Evolutionary conservation across 345 rosid species (phyloP).

Genomic region (Brassica carinata): DNA sequence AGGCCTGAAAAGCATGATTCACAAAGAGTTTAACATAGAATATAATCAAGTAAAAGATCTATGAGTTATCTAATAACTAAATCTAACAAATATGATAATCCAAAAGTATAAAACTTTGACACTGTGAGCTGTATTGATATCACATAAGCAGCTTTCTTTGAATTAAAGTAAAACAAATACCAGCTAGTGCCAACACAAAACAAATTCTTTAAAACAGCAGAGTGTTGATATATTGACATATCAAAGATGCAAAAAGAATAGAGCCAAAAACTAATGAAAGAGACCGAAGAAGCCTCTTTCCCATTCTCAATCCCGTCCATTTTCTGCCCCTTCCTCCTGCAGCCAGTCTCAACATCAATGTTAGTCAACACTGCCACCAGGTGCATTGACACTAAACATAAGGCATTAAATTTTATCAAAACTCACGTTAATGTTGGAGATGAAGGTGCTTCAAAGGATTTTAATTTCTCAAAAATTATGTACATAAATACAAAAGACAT

Average conservation of each 20-base stretch:
- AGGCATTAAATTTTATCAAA: background rate
- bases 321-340: slow-evolving; percentile 95
- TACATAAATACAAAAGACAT: slow-evolving; percentile 88
- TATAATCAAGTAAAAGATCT: background rate
- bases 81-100: too few species aligned
- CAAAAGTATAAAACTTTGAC: too few species aligned
- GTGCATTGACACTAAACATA: background rate
- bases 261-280: slow-evolving; percentile 86
- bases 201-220: too few species aligned
- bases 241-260: slow-evolving; percentile 80
- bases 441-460: slow-evolving; percentile 72
- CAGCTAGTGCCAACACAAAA: too few species aligned
- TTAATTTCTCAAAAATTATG: slow-evolving; percentile 87
- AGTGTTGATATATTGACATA: slow-evolving; percentile 34
- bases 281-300: slow-evolving; percentile 86
- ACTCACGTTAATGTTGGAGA: slow-evolving; percentile 76
- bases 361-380: slow-evolving; percentile 15
- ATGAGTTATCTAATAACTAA: background rate
- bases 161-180: too few species aligned
- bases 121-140: too few species aligned
- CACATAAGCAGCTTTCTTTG: too few species aligned
- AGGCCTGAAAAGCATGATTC: slow-evolving; percentile 49
- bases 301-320: slow-evolving; percentile 69
- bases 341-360: slow-evolving; percentile 40
- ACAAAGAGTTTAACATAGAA: background rate